phyloP scores from a whole-genome alignment of 2,329 filamentous ascomycete genomes.

The Colletotrichum zoysiae region DNA sequence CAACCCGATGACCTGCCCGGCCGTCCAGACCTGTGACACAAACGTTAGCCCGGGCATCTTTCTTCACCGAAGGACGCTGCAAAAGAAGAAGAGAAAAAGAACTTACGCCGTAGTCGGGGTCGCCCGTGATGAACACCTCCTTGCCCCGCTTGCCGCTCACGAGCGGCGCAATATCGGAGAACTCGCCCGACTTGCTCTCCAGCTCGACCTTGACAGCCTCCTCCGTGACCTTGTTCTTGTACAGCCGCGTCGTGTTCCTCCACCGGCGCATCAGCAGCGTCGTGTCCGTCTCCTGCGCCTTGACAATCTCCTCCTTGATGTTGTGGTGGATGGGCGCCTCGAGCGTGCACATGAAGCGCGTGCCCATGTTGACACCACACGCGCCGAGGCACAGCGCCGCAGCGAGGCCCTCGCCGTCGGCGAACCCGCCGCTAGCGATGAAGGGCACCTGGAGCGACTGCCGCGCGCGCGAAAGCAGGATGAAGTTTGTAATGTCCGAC shows the following conservation, averaged over 20 bases:
- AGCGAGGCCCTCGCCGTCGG: conserved; percentile 92
- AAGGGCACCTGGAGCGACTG: conserved; percentile 90
- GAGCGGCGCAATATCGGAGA: conserved; percentile 86
- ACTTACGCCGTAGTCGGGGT: conserved; percentile 87
- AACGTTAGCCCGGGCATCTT: conserved; percentile 12
- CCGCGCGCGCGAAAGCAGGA: conserved; percentile 85
- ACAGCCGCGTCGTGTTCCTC: conserved; percentile 92
- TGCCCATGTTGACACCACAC: conserved; percentile 98
- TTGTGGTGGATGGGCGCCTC: conserved; percentile 93
- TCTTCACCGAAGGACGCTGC: conserved; percentile 17
- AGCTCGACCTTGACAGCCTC: conserved; percentile 86
- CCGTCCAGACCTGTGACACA: conserved; percentile 84
- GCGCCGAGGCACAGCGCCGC: conserved; percentile 91
- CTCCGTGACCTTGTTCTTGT: conserved; percentile 87
- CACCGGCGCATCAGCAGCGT: conserved; percentile 88
- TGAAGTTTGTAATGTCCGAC: conserved; percentile 90
- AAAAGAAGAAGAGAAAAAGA: conserved; percentile 56
- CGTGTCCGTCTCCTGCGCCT: conserved; percentile 90
- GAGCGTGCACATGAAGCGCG: conserved; percentile 95
- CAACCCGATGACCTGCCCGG: conserved; percentile 92
- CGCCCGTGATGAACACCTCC: conserved; percentile 92
- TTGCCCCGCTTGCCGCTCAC: conserved; percentile 92
- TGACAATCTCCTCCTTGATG: conserved; percentile 93
- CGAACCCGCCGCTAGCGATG: conserved; percentile 95
- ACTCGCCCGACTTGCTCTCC: conserved; percentile 87